Conservation (phyloP, 225 moss, liverwort and hornwort species). For the Bryum argenteum region DNA sequence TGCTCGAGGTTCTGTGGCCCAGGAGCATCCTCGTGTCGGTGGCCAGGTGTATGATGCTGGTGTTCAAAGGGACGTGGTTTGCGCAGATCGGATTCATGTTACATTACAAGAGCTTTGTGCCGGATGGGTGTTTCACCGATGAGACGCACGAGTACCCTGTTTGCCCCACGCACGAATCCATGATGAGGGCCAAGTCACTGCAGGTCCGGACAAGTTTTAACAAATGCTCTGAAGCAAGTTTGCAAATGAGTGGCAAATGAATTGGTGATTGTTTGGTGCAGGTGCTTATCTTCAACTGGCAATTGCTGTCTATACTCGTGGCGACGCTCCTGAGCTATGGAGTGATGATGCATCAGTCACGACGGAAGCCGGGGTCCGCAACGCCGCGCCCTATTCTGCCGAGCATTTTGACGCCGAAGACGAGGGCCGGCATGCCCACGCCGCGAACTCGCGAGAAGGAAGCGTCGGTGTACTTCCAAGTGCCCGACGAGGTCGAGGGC, state of each 20-base stretch:
- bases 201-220: slow-evolving; percentile 35
- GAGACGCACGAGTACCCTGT: slow-evolving; percentile 58
- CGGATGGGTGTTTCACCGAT: slow-evolving; percentile 55
- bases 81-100: slow-evolving; percentile 79
- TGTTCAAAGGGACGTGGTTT: slow-evolving; percentile 88
- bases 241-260: not conserved
- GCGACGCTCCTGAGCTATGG: slow-evolving; percentile 47
- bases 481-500: slow-evolving; percentile 33
- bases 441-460: slow-evolving; percentile 37
- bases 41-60: slow-evolving; percentile 65
- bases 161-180: slow-evolving; percentile 40
- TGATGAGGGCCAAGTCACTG: slow-evolving; percentile 70
- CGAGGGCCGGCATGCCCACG: slow-evolving; percentile 6
- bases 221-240: no score
- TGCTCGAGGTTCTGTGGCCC: slow-evolving; percentile 66
- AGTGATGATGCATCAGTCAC: slow-evolving; percentile 23
- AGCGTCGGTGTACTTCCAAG: slow-evolving; percentile 48
- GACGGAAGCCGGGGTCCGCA: not conserved
- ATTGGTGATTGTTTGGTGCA: slow-evolving; percentile 24
- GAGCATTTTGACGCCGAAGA: slow-evolving; percentile 25
- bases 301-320: slow-evolving; percentile 53
- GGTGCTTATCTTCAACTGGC: slow-evolving; percentile 67
- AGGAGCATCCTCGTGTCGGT: slow-evolving; percentile 56
- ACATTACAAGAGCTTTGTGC: slow-evolving; percentile 52
- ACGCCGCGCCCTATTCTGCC: slow-evolving; percentile 26